A percentile compares a stretch with the other conserved stretches of the same genome.
Conservation (phyloP, 345 rosid species). For the Eucalyptus camaldulensis region DNA sequence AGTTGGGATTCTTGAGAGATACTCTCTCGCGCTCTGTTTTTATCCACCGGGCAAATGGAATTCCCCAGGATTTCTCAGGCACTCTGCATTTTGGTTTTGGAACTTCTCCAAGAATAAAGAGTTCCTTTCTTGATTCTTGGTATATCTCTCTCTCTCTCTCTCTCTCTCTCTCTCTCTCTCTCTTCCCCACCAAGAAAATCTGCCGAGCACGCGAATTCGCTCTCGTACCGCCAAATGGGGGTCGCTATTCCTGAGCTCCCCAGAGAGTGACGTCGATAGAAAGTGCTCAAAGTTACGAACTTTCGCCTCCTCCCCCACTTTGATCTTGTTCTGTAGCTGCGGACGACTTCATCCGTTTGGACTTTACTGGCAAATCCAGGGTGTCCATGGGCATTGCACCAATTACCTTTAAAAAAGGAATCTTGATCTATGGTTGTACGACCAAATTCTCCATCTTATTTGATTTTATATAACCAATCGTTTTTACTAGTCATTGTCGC, state of each 20-base stretch:
- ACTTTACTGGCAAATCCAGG: not conserved
- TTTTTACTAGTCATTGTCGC: not conserved
- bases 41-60: not conserved
- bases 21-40: not conserved
- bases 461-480: not conserved
- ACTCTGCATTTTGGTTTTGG: not conserved
- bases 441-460: not conserved
- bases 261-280: not conserved
- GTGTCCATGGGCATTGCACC: not conserved
- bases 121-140: not conserved
- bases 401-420: not conserved
- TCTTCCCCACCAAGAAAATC: not conserved
- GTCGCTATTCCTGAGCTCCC: not conserved
- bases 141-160: not conserved
- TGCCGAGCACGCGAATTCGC: not conserved
- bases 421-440: not conserved
- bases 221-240: not conserved
- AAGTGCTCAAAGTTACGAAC: not conserved
- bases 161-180: fast-evolving
- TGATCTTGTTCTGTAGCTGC: not conserved
- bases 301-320: not conserved
- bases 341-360: not conserved
- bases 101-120: not conserved
- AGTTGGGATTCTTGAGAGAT: not conserved
- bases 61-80: not conserved